These are phyloP conservation scores for Aspergillus cristatus DNA, from an alignment of 495 filamentous ascomycete species.

Conservation along the genomic window DNA sequence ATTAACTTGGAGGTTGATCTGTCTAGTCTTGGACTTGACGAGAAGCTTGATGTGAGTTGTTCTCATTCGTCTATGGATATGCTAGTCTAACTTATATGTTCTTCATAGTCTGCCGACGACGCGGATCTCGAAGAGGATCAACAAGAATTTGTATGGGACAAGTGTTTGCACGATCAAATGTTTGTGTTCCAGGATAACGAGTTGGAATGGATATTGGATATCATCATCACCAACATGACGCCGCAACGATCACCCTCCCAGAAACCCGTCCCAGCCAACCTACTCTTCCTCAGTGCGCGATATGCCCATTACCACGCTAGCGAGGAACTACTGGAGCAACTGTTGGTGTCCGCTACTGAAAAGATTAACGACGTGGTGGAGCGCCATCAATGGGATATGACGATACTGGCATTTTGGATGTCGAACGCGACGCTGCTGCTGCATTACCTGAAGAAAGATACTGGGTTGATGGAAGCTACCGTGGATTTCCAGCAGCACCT, in stretches of 20 bases:
- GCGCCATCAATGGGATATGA: slow-evolving; percentile 97
- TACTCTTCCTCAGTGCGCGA: slow-evolving; percentile 88
- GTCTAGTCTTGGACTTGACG: slow-evolving; percentile 91
- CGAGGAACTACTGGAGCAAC: slow-evolving; percentile 66
- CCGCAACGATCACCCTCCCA: slow-evolving; percentile 91
- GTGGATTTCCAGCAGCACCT: slow-evolving; percentile 87
- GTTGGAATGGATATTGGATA: slow-evolving; percentile 78
- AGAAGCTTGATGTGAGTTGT: slow-evolving; percentile 75
- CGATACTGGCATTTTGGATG: slow-evolving; percentile 96
- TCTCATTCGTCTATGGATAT: slow-evolving; percentile 9
- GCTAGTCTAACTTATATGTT: slow-evolving; percentile 1
- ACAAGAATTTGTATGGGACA: slow-evolving; percentile 95
- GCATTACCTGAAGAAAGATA: slow-evolving; percentile 95
- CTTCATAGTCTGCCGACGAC: slow-evolving; percentile 54
- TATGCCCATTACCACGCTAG: slow-evolving; percentile 97
- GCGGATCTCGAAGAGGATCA: slow-evolving; percentile 75
- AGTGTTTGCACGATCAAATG: slow-evolving; percentile 97
- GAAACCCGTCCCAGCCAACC: slow-evolving; percentile 94
- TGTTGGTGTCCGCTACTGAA: slow-evolving; percentile 81
- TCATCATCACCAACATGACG: slow-evolving; percentile 97
- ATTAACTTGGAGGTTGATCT: slow-evolving; percentile 95
- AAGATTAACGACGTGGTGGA: slow-evolving; percentile 96
- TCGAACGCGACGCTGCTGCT: slow-evolving; percentile 92
- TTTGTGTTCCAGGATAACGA: slow-evolving; percentile 98
- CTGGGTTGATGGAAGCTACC: slow-evolving; percentile 70